These are phyloP conservation scores for Tulasnella sp. DNA, from an alignment of 768 basidiomycete genomes.

Conservation along the genomic window DNA sequence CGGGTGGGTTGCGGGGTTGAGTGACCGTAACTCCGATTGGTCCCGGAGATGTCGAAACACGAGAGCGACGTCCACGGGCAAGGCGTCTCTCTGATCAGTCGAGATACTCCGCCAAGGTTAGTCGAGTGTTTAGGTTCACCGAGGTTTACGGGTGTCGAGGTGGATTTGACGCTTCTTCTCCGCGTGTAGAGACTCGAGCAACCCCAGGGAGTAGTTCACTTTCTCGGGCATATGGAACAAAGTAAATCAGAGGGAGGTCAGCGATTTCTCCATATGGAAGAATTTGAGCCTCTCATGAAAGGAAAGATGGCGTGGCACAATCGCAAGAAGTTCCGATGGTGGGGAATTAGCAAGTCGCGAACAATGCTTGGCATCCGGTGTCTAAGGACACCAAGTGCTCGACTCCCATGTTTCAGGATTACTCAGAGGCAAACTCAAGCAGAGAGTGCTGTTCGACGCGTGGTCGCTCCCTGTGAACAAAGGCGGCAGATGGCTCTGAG, in stretches of 20 bases:
- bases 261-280: not conserved
- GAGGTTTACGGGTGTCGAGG: conserved; percentile 7
- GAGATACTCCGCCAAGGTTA: not conserved
- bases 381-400: not conserved
- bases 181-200: not conserved
- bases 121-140: not conserved
- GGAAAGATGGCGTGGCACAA: not conserved
- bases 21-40: not conserved
- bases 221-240: not conserved
- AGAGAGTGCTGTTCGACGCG: not conserved
- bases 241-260: not conserved
- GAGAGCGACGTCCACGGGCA: not conserved
- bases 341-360: not conserved
- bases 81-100: not conserved
- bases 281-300: not conserved
- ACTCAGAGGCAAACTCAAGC: not conserved
- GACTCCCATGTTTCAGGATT: not conserved
- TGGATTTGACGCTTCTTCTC: not conserved
- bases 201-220: not conserved
- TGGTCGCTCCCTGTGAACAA: not conserved
- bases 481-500: not conserved
- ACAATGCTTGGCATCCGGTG: not conserved
- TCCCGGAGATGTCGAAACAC: too few species aligned
- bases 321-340: not conserved
- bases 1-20: not conserved